phyloP scores from a whole-genome alignment of 345 rosid genomes.

The Brassica napus region DNA sequence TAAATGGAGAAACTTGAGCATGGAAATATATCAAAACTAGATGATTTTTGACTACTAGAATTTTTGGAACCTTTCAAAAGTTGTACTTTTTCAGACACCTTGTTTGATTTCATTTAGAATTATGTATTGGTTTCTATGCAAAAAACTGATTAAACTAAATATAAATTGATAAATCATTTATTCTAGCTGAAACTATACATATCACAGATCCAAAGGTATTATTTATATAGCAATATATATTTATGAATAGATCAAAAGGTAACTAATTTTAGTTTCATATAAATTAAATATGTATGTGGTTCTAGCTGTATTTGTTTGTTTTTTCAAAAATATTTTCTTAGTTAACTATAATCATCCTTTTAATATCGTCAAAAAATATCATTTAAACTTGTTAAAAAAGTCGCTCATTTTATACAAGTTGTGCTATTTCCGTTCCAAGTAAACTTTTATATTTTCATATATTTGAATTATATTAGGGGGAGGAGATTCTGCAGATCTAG shows the following conservation, averaged over 20 bases:
- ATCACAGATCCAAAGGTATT: not conserved
- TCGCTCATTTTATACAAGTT: not conserved
- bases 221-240: not conserved
- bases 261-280: not conserved
- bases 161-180: not conserved
- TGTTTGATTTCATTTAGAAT: not conserved
- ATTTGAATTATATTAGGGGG: not conserved
- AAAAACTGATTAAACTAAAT: not conserved
- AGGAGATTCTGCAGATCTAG: constrained; percentile 5
- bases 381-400: not conserved
- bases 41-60: not conserved
- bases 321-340: not conserved
- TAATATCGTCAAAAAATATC: not conserved
- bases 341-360: not conserved
- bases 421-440: not conserved
- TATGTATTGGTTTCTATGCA: not conserved
- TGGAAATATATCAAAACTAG: not conserved
- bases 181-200: not conserved
- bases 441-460: not conserved
- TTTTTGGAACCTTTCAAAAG: not conserved
- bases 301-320: not conserved
- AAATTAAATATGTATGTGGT: not conserved
- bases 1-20: not conserved
- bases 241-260: not conserved
- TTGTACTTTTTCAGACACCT: not conserved